Base-by-base conservation (phyloP, 2,329 filamentous ascomycete genomes). In the Ilyonectria destructans region DNA sequence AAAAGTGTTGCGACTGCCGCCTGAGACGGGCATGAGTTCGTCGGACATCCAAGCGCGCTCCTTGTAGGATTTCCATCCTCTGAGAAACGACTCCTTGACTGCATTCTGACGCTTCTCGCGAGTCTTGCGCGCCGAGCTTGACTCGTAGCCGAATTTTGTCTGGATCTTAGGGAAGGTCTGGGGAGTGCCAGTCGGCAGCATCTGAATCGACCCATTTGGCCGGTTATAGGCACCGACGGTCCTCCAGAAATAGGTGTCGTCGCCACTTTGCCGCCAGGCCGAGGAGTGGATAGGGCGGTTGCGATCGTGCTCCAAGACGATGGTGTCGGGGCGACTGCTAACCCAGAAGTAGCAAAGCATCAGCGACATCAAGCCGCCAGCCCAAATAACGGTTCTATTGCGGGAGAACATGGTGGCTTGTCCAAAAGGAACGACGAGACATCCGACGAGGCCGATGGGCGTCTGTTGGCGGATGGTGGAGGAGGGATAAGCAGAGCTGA, bases 31-130 rank as follows among this genome's bases (percentile, higher is more conserved):
- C 33, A 83, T 82, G 59, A 92, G 81, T 71, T 91, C 91, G 76
- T 93, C 90, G 55, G 87, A 84, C 73, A 87, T 85, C 90, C 90
- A 93, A 0, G 91, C 91, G 71, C 87, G 79, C 61, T 84, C 83
- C 75, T 86, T 90, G 79, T 93, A 93, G 29, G 86, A 86, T 4
- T 79, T 74, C 89, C 90, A 92, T 58, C 73, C 72, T 65, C 68
- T 65, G 23, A 61, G 31, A 33, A 88, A 87, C 0, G 81, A 79
- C 1, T 75, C 76, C 48, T 82, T 83, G 31, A 88, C 82, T 7
- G 84, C 80, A 2, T 80, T 78, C 15, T 76, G 77, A 12, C 80
- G 80, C 58, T 72, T 19, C 77, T 78, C n/a, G 82, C 84, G 54
- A 78, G 70, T 64, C 55, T 71, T 56, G 40, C 71, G 77, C 26